Evolutionary conservation across 2,329 filamentous ascomycete species (phyloP).

Genomic region (Penicillium paneum): DNA sequence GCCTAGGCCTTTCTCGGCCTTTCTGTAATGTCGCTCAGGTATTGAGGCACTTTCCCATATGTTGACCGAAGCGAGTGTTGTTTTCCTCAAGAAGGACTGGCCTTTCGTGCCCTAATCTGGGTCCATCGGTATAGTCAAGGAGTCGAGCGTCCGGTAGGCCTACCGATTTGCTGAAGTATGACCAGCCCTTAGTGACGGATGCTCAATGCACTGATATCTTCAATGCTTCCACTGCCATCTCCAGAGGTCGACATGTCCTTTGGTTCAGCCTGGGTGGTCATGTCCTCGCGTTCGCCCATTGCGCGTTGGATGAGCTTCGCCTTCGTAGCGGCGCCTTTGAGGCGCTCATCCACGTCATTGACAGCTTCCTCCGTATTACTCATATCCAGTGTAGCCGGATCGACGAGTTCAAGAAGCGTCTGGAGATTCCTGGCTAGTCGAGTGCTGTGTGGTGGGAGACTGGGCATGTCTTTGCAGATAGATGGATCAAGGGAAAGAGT

Average conservation of each 20-base stretch:
- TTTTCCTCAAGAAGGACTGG: neutral
- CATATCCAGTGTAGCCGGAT: constrained; percentile 72
- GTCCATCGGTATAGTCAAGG: neutral
- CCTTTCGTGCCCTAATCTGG: neutral
- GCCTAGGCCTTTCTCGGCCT: neutral
- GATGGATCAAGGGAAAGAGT: constrained; percentile 26
- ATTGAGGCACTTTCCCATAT: neutral
- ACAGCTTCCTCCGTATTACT: constrained; percentile 86
- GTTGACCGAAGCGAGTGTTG: neutral
- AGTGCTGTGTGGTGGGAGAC: constrained; percentile 52
- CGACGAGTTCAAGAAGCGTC: constrained; percentile 71
- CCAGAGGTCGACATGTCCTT: constrained; percentile 30
- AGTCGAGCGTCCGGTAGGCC: neutral
- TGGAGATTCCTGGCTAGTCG: constrained; percentile 74
- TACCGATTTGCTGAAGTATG: neutral
- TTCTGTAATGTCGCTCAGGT: neutral
- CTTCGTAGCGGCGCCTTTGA: constrained; percentile 80
- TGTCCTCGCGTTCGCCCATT: constrained; percentile 47
- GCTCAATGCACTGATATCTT: constrained; percentile 46
- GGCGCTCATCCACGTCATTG: constrained; percentile 82
- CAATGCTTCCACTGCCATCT: constrained; percentile 46
- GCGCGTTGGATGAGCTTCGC: constrained; percentile 79
- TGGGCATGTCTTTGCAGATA: constrained; percentile 42
- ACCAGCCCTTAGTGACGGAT: constrained; percentile 34
- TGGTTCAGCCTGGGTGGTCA: constrained; percentile 27